A percentile compares a stretch with the other conserved stretches of the same genome.
These are phyloP conservation scores for Salix dunnii DNA, from an alignment of 345 rosid species.

Conservation along the genomic window DNA sequence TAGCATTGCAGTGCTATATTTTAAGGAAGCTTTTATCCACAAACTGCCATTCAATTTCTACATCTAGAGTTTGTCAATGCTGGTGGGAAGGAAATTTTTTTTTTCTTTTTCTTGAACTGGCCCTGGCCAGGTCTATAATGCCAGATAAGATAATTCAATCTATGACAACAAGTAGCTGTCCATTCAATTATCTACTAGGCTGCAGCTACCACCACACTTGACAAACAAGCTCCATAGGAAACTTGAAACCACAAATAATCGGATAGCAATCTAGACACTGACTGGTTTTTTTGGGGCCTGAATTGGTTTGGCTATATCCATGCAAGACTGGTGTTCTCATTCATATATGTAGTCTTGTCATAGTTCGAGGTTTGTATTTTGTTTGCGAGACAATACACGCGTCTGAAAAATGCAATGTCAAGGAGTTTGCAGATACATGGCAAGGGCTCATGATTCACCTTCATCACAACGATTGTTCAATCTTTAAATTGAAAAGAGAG, in stretches of 20 bases:
- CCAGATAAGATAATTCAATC: neutral
- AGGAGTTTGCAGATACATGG: neutral
- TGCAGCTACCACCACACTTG: neutral
- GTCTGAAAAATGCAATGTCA: too few species aligned
- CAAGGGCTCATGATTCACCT: neutral
- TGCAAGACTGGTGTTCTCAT: neutral
- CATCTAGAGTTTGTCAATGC: neutral
- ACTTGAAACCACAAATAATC: neutral
- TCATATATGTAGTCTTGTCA: neutral
- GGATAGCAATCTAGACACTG: neutral
- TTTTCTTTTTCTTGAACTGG: neutral
- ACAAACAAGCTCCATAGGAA: neutral
- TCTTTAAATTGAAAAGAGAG: neutral
- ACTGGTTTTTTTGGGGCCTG: neutral
- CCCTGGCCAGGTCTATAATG: neutral
- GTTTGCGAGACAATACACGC: neutral
- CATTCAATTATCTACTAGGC: too few species aligned
- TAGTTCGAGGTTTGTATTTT: neutral
- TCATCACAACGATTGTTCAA: neutral
- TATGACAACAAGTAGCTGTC: neutral
- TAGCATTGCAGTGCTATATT: conserved; percentile 29
- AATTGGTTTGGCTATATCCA: neutral
- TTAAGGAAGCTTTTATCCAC: conserved; percentile 8
- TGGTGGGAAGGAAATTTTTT: neutral
- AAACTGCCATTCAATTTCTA: conserved; percentile 11